These are phyloP conservation scores for Baeospora myosura DNA, from an alignment of 1,284 basidiomycete genomes.

Conservation along the genomic window DNA sequence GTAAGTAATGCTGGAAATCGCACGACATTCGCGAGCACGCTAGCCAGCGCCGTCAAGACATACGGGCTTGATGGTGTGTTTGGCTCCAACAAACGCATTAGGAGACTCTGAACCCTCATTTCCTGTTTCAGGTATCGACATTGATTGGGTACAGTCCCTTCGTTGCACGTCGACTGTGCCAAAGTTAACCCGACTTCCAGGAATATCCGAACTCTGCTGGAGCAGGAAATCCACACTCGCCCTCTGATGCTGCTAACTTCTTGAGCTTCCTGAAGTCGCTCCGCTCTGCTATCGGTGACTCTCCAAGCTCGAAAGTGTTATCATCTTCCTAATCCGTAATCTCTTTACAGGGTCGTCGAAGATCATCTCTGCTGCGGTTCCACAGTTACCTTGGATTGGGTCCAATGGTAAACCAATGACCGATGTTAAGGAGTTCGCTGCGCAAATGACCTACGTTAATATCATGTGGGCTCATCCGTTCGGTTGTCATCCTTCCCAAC, in stretches of 20 bases:
- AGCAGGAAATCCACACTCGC: constrained; percentile 54
- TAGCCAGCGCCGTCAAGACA: constrained; percentile 49
- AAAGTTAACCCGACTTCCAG: constrained; percentile 21
- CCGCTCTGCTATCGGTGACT: constrained; percentile 45
- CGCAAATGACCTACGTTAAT: constrained; percentile 65
- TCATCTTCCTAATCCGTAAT: not conserved
- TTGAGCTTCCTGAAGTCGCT: constrained; percentile 57
- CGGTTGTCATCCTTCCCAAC: no score
- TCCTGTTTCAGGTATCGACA: constrained; percentile 49
- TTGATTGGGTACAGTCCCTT: constrained; percentile 60
- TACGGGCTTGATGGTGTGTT: constrained; percentile 57
- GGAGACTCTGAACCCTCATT: no score
- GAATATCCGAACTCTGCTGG: constrained; percentile 71
- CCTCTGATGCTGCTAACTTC: constrained; percentile 61
- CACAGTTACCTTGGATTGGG: constrained; percentile 64
- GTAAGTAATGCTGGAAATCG: constrained; percentile 43
- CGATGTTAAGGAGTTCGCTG: constrained; percentile 65
- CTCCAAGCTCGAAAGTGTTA: not conserved
- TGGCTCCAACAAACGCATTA: not conserved
- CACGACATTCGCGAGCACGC: constrained; percentile 52
- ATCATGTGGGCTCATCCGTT: constrained; percentile 45
- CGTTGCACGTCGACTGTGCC: not conserved
- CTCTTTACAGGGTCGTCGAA: constrained; percentile 34
- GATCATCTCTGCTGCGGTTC: constrained; percentile 70
- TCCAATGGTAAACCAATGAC: constrained; percentile 53